These are phyloP conservation scores for Mycena kentingensis DNA, from an alignment of 768 basidiomycete species.

Conservation along the genomic window DNA sequence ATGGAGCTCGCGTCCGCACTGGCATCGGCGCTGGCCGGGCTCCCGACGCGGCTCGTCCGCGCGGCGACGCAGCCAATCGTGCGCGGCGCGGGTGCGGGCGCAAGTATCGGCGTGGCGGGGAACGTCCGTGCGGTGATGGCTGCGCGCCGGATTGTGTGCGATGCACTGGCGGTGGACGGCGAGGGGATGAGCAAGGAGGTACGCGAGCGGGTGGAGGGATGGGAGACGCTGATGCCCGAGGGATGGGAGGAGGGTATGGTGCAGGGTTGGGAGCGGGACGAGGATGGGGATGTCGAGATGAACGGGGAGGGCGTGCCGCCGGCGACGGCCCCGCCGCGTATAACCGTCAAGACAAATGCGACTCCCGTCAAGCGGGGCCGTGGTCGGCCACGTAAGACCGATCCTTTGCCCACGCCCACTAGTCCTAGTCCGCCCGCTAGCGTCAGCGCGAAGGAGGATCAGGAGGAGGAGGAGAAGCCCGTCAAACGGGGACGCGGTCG, in stretches of 20 bases:
- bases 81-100: slow-evolving; percentile 39
- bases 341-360: no score
- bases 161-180: slow-evolving; percentile 24
- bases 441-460: background rate
- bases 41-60: slow-evolving; percentile 43
- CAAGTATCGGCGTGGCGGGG: slow-evolving; percentile 48
- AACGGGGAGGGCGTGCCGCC: background rate
- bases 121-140: slow-evolving; percentile 49
- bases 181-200: slow-evolving; percentile 3
- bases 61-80: slow-evolving; percentile 57
- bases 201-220: slow-evolving; percentile 34
- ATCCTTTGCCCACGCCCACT: no score
- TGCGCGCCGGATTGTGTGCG: slow-evolving; percentile 52
- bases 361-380: no score
- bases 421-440: no score
- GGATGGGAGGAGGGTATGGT: slow-evolving; percentile 10
- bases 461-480: background rate
- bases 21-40: slow-evolving; percentile 16
- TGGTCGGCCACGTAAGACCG: no score
- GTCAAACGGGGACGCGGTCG: background rate
- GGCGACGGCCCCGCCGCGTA: no score
- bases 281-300: background rate
- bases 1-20: background rate
- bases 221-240: slow-evolving; percentile 36
- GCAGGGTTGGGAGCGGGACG: background rate